phyloP scores from a whole-genome alignment of 1,139 yeast genomes.

The Candida sp. region DNA sequence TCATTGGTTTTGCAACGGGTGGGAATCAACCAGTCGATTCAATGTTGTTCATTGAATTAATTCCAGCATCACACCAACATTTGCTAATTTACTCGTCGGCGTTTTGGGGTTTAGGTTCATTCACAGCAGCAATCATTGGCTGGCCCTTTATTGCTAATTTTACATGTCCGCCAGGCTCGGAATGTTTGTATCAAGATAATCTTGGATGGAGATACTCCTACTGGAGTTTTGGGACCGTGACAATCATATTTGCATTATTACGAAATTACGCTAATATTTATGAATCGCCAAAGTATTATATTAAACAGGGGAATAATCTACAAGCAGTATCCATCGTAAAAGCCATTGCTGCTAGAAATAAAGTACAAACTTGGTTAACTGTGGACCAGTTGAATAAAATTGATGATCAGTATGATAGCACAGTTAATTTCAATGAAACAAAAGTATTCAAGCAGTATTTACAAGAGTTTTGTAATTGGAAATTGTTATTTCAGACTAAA shows the following conservation, averaged over 20 bases:
- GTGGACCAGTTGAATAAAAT: constrained; percentile 15
- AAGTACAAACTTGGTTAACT: constrained; percentile 13
- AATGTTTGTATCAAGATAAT: constrained; percentile 10
- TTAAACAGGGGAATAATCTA: constrained; percentile 21
- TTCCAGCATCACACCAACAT: constrained; percentile 15
- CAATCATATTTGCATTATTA: constrained; percentile 17
- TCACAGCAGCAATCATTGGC: constrained; percentile 8
- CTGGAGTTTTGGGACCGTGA: constrained; percentile 7
- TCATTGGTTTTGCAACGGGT: constrained; percentile 16
- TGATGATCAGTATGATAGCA: constrained; percentile 9
- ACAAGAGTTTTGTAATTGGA: constrained; percentile 3
- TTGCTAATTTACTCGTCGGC: constrained; percentile 14
- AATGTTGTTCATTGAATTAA: constrained; percentile 14
- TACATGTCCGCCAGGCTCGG: constrained; percentile 8
- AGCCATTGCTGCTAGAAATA: constrained; percentile 19
- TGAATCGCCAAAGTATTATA: constrained; percentile 23
- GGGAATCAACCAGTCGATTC: constrained; percentile 16
- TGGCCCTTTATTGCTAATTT: constrained; percentile 14
- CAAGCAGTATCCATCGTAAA: constrained; percentile 17
- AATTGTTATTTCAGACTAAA: constrained; percentile 5
- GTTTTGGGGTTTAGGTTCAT: constrained; percentile 7
- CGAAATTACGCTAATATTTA: constrained; percentile 19
- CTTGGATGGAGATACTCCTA: constrained; percentile 13
- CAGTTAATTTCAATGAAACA: constrained; percentile 15
- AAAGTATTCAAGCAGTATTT: background rate